These are phyloP conservation scores for Syncephalastrum contaminatum DNA, from an alignment of 371 early-diverging fungal species.

Conservation along the genomic window DNA sequence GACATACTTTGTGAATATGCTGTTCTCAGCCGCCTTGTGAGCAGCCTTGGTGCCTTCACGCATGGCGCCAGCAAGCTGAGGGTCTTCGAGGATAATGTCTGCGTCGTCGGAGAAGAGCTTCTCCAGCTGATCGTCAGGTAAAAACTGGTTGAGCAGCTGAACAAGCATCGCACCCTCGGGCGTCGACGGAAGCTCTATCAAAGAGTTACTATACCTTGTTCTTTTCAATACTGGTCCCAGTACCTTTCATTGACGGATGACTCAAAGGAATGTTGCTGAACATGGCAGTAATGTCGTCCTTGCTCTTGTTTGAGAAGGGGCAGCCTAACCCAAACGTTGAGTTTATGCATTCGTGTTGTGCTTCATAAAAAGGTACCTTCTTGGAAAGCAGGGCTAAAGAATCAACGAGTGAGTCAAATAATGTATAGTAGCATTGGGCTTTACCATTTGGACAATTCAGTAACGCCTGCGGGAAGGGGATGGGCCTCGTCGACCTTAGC, in stretches of 20 bases:
- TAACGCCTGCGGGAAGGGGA: constrained; percentile 27
- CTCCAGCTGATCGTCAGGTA: constrained; percentile 25
- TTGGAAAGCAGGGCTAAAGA: constrained; percentile 45
- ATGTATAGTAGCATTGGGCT: too few species aligned
- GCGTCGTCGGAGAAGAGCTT: constrained; percentile 13
- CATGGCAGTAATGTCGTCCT: constrained; percentile 33
- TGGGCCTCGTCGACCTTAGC: constrained; percentile 37
- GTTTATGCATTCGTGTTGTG: too few species aligned
- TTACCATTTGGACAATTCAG: constrained; percentile 48
- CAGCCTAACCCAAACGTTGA: constrained; percentile 27
- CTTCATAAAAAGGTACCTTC: constrained; percentile 29
- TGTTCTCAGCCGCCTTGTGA: constrained; percentile 59
- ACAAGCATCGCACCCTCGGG: constrained; percentile 41
- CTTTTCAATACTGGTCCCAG: background rate
- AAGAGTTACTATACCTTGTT: background rate
- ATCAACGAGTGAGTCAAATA: background rate
- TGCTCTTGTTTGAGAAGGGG: constrained; percentile 41
- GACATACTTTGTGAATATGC: constrained; percentile 54
- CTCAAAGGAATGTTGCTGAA: constrained; percentile 37
- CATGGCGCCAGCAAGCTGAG: constrained; percentile 49
- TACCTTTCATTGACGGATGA: constrained; percentile 42
- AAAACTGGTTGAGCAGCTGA: constrained; percentile 34
- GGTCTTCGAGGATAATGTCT: constrained; percentile 31
- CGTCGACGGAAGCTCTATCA: constrained; percentile 36
- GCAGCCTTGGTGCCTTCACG: constrained; percentile 60